Evolutionary conservation across 2,329 filamentous ascomycete genomes (phyloP).

Genomic region (Talaromyces sp.): DNA sequence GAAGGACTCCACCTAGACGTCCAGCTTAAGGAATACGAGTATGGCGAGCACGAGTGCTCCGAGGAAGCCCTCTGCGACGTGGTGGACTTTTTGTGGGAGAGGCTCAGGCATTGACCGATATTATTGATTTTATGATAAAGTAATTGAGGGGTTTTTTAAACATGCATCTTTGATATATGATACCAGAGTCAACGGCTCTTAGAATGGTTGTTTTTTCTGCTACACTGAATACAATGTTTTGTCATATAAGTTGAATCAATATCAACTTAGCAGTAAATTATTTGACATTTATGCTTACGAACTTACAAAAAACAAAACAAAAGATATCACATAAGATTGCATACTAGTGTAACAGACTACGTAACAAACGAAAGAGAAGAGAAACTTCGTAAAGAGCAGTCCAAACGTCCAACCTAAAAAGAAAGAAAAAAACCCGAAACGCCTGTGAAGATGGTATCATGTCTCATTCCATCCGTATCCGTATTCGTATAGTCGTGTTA

Average conservation of each 20-base stretch:
- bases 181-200: neutral
- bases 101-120: neutral
- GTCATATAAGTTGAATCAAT: neutral
- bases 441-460: neutral
- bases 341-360: neutral
- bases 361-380: neutral
- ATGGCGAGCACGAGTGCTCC: conserved; percentile 1
- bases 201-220: neutral
- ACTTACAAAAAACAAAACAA: too few relatives aligned
- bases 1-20: neutral
- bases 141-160: neutral
- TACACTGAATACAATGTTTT: neutral
- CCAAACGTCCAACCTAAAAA: neutral
- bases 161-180: neutral
- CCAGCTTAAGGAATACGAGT: neutral
- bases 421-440: neutral
- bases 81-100: conserved; percentile 4
- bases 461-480: neutral
- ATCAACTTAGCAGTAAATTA: too few relatives aligned
- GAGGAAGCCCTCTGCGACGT: conserved; percentile 5
- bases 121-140: too few relatives aligned
- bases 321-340: neutral
- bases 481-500: neutral
- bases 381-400: neutral
- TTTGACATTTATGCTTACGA: too few relatives aligned